These are phyloP conservation scores for Coemansia sp. DNA, from an alignment of 192 early-diverging fungal genomes.

Conservation along the genomic window DNA sequence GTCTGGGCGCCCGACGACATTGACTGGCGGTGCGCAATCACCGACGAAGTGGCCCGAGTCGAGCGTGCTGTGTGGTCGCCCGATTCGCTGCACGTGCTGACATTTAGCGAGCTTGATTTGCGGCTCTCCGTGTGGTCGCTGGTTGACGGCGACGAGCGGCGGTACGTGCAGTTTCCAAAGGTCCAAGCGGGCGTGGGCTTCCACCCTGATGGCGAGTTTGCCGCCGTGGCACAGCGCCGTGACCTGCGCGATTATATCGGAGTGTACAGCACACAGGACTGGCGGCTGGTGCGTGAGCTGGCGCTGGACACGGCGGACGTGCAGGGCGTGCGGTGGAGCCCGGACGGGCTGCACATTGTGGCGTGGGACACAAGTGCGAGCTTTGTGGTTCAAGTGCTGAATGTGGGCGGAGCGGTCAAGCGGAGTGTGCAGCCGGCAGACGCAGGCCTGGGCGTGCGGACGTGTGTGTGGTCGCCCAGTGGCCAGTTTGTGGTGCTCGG, in stretches of 20 bases:
- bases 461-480: conserved; percentile 34
- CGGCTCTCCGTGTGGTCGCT: conserved; percentile 51
- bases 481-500: conserved; percentile 48
- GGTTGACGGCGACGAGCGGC: conserved; percentile 21
- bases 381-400: conserved; percentile 20
- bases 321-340: conserved; percentile 33
- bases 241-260: conserved; percentile 49
- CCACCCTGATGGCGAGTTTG: conserved; percentile 33
- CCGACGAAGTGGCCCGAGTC: conserved; percentile 36
- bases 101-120: conserved; percentile 49
- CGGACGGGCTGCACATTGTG: conserved; percentile 44
- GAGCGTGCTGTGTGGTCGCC: conserved; percentile 34
- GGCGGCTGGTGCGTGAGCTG: conserved; percentile 40
- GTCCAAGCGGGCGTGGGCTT: conserved; percentile 19
- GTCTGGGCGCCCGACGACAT: conserved; percentile 52
- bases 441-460: conserved; percentile 28
- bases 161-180: conserved; percentile 50
- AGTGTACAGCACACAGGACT: conserved; percentile 35
- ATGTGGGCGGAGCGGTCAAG: conserved; percentile 41
- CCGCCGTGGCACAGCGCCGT: conserved; percentile 51
- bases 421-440: conserved; percentile 7
- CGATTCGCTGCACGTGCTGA: conserved; percentile 41
- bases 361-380: conserved; percentile 36
- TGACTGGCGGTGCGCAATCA: conserved; percentile 36
- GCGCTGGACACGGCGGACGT: conserved; percentile 27